A percentile compares a stretch with the other conserved stretches of the same genome.
Conservation (phyloP, 768 basidiomycete species). For the Hypholoma sublateritium region DNA sequence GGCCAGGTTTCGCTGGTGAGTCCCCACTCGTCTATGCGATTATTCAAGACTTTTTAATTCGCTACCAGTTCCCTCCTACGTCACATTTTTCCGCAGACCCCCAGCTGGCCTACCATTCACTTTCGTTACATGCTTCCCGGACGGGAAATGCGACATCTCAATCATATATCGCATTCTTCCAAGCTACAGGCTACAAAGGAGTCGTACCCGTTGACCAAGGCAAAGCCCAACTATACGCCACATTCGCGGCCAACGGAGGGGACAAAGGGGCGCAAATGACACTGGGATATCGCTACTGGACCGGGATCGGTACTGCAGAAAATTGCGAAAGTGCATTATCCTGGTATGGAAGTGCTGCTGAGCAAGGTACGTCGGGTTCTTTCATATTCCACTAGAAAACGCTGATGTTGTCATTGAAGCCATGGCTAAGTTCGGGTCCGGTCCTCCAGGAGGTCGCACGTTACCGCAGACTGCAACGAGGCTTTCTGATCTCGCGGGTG, state of each 20-base stretch:
- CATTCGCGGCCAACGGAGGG: conserved; percentile 88
- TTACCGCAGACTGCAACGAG: conserved; percentile 79
- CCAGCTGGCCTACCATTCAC: conserved; percentile 60
- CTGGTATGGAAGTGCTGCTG: conserved; percentile 91
- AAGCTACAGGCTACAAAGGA: conserved; percentile 79
- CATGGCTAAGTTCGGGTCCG: conserved; percentile 76
- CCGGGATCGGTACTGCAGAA: conserved; percentile 89
- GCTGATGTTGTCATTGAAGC: conserved; percentile 40
- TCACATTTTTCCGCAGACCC: conserved; percentile 63
- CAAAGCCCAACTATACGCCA: conserved; percentile 88
- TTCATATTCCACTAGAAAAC: background rate
- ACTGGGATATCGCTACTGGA: conserved; percentile 92
- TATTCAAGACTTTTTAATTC: background rate
- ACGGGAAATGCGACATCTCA: conserved; percentile 90
- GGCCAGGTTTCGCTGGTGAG: conserved; percentile 69
- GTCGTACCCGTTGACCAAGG: conserved; percentile 68
- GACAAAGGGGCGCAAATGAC: conserved; percentile 91
- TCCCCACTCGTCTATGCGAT: conserved; percentile 4
- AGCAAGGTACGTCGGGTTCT: conserved; percentile 55
- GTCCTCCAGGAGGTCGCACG: conserved; percentile 89
- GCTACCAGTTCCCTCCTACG: conserved; percentile 69
- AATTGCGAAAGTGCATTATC: conserved; percentile 79
- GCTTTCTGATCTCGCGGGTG: conserved; percentile 88
- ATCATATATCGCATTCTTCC: conserved; percentile 81
- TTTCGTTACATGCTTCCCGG: conserved; percentile 56